These are phyloP conservation scores for Aspergillus heteromorphus DNA, from an alignment of 495 filamentous ascomycete genomes.

Conservation along the genomic window DNA sequence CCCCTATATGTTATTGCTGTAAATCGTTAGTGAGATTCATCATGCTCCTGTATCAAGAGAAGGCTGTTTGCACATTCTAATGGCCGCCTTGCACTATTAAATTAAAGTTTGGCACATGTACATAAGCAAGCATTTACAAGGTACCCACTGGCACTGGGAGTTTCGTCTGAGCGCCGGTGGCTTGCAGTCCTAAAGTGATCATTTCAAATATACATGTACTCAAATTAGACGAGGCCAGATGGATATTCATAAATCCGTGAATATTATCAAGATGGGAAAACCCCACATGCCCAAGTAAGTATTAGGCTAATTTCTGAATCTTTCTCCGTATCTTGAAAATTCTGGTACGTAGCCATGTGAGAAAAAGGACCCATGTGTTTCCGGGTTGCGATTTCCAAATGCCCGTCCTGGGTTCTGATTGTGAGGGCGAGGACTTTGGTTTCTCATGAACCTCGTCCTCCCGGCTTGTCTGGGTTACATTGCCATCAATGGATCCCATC, in stretches of 20 bases:
- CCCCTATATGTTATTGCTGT: no score
- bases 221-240: no score
- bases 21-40: no score
- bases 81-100: no score
- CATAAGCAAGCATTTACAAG: no score
- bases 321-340: conserved; percentile 42
- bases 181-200: no score
- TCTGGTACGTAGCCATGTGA: conserved; percentile 45
- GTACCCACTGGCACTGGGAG: no score
- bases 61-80: no score
- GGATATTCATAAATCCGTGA: not conserved
- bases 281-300: not conserved
- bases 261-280: not conserved
- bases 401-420: conserved; percentile 8
- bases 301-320: conserved; percentile 27
- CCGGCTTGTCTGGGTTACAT: conserved; percentile 10
- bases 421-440: conserved; percentile 2
- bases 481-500: conserved; percentile 16
- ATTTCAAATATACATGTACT: no score
- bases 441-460: conserved; percentile 4
- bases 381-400: conserved; percentile 37
- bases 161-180: no score
- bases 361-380: conserved; percentile 43
- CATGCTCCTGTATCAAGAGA: no score
- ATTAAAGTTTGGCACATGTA: no score